Evolutionary conservation across 805 yeast genomes (phyloP).

Genomic region (Spathaspora girioi): DNA sequence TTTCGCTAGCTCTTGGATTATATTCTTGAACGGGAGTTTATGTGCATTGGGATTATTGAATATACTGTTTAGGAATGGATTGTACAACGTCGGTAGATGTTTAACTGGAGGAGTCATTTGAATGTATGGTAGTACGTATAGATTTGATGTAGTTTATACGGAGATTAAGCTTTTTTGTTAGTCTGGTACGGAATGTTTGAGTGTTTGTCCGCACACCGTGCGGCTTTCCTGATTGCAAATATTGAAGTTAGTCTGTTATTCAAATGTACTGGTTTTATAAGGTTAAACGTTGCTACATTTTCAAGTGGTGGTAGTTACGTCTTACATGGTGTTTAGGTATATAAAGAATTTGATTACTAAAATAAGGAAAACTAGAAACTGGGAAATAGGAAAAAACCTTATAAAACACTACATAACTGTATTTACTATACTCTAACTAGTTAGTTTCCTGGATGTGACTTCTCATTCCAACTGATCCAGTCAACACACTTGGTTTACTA

Average conservation of each 20-base stretch:
- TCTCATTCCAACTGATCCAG: conserved; percentile 37
- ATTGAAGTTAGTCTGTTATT: too few species aligned
- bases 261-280: too few species aligned
- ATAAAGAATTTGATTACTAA: too few species aligned
- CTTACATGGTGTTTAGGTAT: too few species aligned
- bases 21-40: conserved; percentile 44
- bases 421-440: conserved; percentile 9
- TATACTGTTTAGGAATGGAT: conserved; percentile 62
- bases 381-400: too few species aligned
- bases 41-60: conserved; percentile 55
- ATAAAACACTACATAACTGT: too few species aligned
- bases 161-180: not conserved
- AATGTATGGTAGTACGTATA: not conserved
- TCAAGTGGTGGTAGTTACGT: too few species aligned
- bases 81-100: conserved; percentile 52
- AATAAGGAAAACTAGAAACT: too few species aligned
- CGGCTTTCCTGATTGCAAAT: too few species aligned
- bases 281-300: too few species aligned
- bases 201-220: too few species aligned
- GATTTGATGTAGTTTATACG: not conserved
- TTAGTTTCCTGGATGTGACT: conserved; percentile 33
- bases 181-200: not conserved
- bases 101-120: conserved; percentile 7
- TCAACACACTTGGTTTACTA: conserved; percentile 21
- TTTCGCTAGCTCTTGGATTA: conserved; percentile 39